Percentiles rank a stretch among this genome's conserved stretches.
Conservation (phyloP, 768 basidiomycete species). For the Calvatia gigantea region DNA sequence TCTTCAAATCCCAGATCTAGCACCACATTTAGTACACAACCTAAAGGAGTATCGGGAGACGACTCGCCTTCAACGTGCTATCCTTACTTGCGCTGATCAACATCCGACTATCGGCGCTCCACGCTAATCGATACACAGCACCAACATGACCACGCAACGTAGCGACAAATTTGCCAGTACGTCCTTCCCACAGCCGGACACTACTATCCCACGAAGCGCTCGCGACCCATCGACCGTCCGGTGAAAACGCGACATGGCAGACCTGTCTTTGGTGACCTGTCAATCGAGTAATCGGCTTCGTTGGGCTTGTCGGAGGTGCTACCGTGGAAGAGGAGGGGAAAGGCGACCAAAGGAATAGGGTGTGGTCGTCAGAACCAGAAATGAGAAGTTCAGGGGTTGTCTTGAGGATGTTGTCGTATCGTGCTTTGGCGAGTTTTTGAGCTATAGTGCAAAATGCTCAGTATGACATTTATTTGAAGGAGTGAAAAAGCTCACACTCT, state of each 20-base stretch:
- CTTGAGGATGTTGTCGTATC: constrained; percentile 70
- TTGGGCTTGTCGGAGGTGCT: constrained; percentile 25
- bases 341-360: constrained; percentile 92
- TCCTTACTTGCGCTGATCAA: constrained; percentile 95
- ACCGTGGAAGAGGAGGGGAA: constrained; percentile 45
- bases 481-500: constrained; percentile 53
- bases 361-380: constrained; percentile 97
- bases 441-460: constrained; percentile 45
- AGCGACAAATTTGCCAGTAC: constrained; percentile 83
- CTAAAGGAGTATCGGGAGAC: background rate
- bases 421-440: constrained; percentile 66
- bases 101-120: constrained; percentile 92
- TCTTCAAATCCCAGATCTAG: constrained; percentile 95
- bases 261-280: constrained; percentile 96
- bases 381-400: constrained; percentile 80
- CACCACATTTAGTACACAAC: background rate
- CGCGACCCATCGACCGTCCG: constrained; percentile 90
- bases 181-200: constrained; percentile 89
- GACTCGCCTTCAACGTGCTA: constrained; percentile 84
- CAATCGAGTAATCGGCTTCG: constrained; percentile 59
- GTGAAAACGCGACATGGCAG: constrained; percentile 90
- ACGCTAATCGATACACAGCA: constrained; percentile 90
- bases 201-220: constrained; percentile 89
- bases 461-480: background rate
- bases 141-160: constrained; percentile 91